Evolutionary conservation across 148 eudicot species (phyloP), one percentile per base, ranked within the genome.

Genomic region (Chenopodium berlandieri): DNA sequence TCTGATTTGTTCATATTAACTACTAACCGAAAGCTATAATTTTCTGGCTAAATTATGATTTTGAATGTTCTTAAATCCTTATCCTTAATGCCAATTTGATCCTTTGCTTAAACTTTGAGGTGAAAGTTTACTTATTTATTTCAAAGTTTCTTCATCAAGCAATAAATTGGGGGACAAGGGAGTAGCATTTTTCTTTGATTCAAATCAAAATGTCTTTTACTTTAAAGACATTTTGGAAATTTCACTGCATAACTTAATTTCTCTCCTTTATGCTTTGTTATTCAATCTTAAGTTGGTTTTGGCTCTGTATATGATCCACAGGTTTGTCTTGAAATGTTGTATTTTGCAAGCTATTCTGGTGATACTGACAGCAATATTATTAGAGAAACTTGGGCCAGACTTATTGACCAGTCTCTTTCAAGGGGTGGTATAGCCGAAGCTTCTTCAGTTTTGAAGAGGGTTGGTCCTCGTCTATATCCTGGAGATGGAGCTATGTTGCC

Each of bases 381-480:
- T 65, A 85, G 93, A 87, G 99, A 97, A 86, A 91, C 90, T 10
- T 97, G 99, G 99, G 98, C 94, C 71, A 89, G 98, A 73, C 97
- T 97, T 85, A 88, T 97, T 44, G 94, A 97, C 83, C 98, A 97
- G 85, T 92, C 99, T 87, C 90, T 97, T 44, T 89, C 92, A 66
- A 82, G 84, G 65, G 97, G 95, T 69, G 99, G 99, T 63, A 89
- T 97, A 81, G 93, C 94, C 66, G 99, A 94, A 82, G 99, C 98
- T 83, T 97, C 95, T 88, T 89, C 95, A 9, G 98, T 91, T 32
- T 82, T 97, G 71, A 94, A 92, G 83, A 91, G 98, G 85, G 95
- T 94, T 79, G 99, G 99, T 82, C 89, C 97, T 54, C 88, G 88
- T 87, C 88, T 97, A 76, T 97, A 90, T 78, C 98, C 99, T 27